Evolutionary conservation across 1,139 yeast species (phyloP).

Genomic region (Yamadazyma friedrichii): DNA sequence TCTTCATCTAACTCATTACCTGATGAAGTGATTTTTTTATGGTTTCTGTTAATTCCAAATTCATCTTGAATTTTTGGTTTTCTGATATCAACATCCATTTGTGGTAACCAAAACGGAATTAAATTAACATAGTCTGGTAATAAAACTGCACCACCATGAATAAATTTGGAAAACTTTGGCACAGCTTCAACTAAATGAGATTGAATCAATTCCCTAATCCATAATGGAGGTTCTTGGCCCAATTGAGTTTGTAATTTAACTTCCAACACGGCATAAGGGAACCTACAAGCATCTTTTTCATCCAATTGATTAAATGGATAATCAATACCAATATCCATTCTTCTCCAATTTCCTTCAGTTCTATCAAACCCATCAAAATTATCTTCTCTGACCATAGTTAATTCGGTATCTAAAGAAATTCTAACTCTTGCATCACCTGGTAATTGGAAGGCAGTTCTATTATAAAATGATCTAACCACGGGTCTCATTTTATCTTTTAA

Average conservation of each 20-base stretch:
- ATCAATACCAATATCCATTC: conserved; percentile 97
- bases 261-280: conserved; percentile 96
- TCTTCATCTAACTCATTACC: conserved; percentile 52
- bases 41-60: conserved; percentile 52
- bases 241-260: conserved; percentile 95
- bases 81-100: conserved; percentile 92
- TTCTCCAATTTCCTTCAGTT: conserved; percentile 92
- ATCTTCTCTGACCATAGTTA: conserved; percentile 95
- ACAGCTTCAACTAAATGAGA: conserved; percentile 97
- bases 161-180: conserved; percentile 94
- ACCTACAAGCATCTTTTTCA: conserved; percentile 81
- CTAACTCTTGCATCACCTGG: conserved; percentile 99
- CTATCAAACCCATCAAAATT: conserved; percentile 91
- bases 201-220: conserved; percentile 91
- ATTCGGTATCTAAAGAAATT: conserved; percentile 93
- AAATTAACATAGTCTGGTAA: conserved; percentile 78
- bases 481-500: conserved; percentile 85
- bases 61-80: conserved; percentile 74
- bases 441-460: conserved; percentile 96
- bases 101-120: conserved; percentile 98
- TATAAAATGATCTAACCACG: conserved; percentile 91
- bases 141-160: conserved; percentile 90
- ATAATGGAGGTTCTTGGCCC: conserved; percentile 97
- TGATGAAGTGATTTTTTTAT: conserved; percentile 36
- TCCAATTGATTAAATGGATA: conserved; percentile 88